These are phyloP conservation scores for Coelastrella sp. DNA, from an alignment of 139 green algal species.

Conservation along the genomic window DNA sequence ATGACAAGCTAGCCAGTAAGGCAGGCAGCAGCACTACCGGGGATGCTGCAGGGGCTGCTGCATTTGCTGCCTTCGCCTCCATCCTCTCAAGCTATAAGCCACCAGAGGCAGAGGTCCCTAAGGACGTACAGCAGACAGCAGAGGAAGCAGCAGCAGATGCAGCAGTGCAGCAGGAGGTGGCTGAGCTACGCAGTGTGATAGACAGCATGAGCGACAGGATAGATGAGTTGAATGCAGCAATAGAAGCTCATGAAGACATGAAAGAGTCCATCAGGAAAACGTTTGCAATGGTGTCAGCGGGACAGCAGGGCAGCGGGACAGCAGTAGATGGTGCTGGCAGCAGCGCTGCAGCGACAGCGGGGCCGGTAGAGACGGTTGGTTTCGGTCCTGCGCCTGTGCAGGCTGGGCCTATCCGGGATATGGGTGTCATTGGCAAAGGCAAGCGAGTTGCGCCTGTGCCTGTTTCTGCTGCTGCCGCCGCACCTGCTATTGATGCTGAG, in stretches of 20 bases:
- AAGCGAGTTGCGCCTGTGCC: conserved; percentile 37
- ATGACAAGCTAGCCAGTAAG: background rate
- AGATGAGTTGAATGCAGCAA: conserved; percentile 50
- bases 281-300: conserved; percentile 6
- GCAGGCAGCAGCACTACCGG: background rate
- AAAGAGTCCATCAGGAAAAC: conserved; percentile 47
- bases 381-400: background rate
- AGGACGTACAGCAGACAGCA: background rate
- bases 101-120: background rate
- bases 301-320: background rate
- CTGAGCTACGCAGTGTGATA: conserved; percentile 42
- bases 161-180: conserved; percentile 21
- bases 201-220: conserved; percentile 45
- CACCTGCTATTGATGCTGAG: background rate
- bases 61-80: conserved; percentile 33
- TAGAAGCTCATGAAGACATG: conserved; percentile 42
- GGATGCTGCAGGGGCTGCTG: conserved; percentile 17
- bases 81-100: conserved; percentile 17
- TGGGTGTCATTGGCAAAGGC: conserved; percentile 55
- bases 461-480: conserved; percentile 13
- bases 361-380: background rate
- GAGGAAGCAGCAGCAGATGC: conserved; percentile 27
- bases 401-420: conserved; percentile 15
- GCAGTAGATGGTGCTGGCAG: conserved; percentile 20
- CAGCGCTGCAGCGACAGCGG: conserved; percentile 35